Evolutionary conservation across 2,329 filamentous ascomycete genomes (phyloP).

Genomic region (Pleomassaria siparia): DNA sequence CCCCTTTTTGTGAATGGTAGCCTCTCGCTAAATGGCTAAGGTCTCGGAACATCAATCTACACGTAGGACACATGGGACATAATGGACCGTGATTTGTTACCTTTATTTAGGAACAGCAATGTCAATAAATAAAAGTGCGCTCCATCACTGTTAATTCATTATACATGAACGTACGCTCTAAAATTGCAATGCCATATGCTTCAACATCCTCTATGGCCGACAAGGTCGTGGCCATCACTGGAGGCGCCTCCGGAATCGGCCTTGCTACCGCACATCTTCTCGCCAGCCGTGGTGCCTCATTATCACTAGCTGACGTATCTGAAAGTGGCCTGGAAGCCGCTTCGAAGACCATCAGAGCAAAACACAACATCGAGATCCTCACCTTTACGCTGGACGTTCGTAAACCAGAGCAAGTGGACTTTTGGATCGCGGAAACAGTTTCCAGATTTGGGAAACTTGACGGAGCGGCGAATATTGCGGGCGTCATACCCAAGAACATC

Average conservation of each 20-base stretch:
- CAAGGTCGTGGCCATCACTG: constrained; percentile 15
- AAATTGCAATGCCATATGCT: constrained; percentile 4
- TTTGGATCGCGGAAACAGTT: constrained; percentile 37
- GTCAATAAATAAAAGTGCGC: no score
- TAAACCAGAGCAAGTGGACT: constrained; percentile 49
- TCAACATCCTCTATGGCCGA: constrained; percentile 2
- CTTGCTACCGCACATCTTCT: constrained; percentile 10
- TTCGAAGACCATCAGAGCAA: constrained; percentile 11
- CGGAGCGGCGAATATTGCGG: constrained; percentile 57
- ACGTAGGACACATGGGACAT: no score
- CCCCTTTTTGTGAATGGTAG: no score
- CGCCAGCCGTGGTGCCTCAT: constrained; percentile 9
- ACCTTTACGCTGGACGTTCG: constrained; percentile 48
- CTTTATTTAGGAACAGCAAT: no score
- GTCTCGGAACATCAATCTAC: no score
- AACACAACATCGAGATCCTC: constrained; percentile 28
- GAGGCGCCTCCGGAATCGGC: constrained; percentile 32
- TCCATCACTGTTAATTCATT: no score
- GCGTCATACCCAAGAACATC: constrained; percentile 16
- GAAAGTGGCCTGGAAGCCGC: constrained; percentile 33
- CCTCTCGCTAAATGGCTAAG: no score
- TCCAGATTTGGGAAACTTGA: constrained; percentile 51
- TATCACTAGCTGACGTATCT: constrained; percentile 14
- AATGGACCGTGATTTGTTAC: no score
- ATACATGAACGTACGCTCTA: no score